Conservation (phyloP, 2,329 filamentous ascomycete species). For the Knufia petricola region DNA sequence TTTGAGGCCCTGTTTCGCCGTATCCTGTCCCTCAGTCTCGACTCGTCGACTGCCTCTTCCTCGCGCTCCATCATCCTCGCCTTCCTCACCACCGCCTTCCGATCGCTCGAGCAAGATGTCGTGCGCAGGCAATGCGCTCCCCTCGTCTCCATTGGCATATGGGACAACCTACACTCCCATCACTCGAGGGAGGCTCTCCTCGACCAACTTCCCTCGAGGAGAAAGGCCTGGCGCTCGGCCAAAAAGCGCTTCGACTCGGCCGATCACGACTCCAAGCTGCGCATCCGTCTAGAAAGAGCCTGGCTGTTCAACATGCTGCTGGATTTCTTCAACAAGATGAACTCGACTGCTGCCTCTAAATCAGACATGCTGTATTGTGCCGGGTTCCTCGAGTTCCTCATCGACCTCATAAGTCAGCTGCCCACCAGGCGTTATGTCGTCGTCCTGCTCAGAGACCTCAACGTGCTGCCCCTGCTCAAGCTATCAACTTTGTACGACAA, state of each 20-base stretch:
- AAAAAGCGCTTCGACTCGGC: constrained; percentile 78
- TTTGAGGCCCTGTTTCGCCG: constrained; percentile 87
- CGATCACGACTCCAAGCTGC: constrained; percentile 67
- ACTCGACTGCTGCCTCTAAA: constrained; percentile 34
- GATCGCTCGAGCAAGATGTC: constrained; percentile 78
- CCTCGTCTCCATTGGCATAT: constrained; percentile 85
- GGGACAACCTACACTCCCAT: constrained; percentile 83
- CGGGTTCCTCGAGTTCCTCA: constrained; percentile 81
- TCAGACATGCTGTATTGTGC: constrained; percentile 75
- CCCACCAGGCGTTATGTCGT: constrained; percentile 93
- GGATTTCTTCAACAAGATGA: constrained; percentile 69
- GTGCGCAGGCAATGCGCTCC: constrained; percentile 95
- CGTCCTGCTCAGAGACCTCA: constrained; percentile 73
- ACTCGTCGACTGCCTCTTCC: constrained; percentile 53
- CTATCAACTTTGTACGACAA: constrained; percentile 70
- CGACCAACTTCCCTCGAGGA: constrained; percentile 61
- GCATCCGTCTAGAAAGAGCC: constrained; percentile 78
- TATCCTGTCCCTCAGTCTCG: constrained; percentile 75
- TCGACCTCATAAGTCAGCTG: constrained; percentile 83
- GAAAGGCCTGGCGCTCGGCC: constrained; percentile 83
- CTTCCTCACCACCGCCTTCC: constrained; percentile 85
- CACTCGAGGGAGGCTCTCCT: constrained; percentile 62
- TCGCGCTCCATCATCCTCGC: constrained; percentile 75
- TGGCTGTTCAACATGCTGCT: constrained; percentile 84
- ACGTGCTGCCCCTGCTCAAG: constrained; percentile 66